Evolutionary conservation across 257 asterid genomes (phyloP).

Genomic region (Mentha longifolia): DNA sequence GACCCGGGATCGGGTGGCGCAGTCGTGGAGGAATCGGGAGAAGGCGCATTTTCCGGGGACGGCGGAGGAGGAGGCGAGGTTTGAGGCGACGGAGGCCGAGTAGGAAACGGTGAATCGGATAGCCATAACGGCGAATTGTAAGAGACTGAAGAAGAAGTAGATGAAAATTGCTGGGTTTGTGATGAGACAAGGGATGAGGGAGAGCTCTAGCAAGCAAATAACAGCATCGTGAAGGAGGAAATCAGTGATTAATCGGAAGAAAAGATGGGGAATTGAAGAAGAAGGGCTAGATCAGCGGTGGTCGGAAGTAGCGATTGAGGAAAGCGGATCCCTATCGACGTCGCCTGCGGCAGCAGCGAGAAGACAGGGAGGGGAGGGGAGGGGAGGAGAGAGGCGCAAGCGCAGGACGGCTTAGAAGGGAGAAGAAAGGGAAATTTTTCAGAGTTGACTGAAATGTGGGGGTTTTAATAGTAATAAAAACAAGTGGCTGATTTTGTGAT

Average conservation of each 20-base stretch:
- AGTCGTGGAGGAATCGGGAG: conserved; percentile 60
- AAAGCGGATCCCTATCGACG: conserved; percentile 38
- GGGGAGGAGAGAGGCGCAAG: conserved; percentile 16
- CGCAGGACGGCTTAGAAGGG: conserved; percentile 15
- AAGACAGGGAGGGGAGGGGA: conserved; percentile 29
- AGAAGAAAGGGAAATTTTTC: conserved; percentile 2
- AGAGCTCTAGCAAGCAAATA: conserved; percentile 41
- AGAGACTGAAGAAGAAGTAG: conserved; percentile 41
- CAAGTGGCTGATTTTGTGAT: neutral
- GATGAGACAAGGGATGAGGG: conserved; percentile 31
- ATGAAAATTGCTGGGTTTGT: conserved; percentile 48
- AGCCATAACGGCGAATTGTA: conserved; percentile 69
- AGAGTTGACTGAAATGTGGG: neutral
- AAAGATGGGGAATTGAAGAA: conserved; percentile 43
- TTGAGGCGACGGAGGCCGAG: conserved; percentile 71
- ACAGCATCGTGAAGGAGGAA: conserved; percentile 36
- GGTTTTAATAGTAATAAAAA: conserved; percentile 30
- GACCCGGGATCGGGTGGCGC: conserved; percentile 46
- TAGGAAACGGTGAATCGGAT: conserved; percentile 65
- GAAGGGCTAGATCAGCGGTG: conserved; percentile 30
- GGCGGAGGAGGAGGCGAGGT: conserved; percentile 53
- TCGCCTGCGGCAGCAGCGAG: conserved; percentile 35
- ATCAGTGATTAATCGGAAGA: conserved; percentile 37
- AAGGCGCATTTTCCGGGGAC: conserved; percentile 47
- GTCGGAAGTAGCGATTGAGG: neutral